Base-by-base conservation (phyloP, 805 yeast genomes). In the Lipomyces oligophaga region DNA sequence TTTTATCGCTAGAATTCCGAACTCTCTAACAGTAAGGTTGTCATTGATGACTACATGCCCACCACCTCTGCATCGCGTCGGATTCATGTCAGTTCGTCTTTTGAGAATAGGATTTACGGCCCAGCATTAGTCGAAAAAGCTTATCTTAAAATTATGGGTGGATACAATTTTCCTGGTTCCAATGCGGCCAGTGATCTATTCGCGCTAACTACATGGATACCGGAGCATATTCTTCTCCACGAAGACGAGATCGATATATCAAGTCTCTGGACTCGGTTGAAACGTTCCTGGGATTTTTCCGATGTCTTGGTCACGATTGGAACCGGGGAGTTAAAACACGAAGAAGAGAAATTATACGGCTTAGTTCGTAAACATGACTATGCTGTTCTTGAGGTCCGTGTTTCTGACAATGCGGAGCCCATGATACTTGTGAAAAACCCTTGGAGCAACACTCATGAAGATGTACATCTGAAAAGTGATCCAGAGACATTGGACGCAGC, bases 91-190 rank as follows among this genome's bases (percentile, higher is more conserved):
- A 61, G 64, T 18, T 74, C 78, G 3, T 47, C 55, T 3, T 44
- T 67, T 2, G 64, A 69, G 46, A 60, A 56, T 3, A 27, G 52
- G 1, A 54, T 77, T 2, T 55, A 63, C 4, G 43, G 87, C 84
- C 89, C 89, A 0, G 83, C 85, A 0, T 55, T 85, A n/a, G 54
- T 85, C 1, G 96, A 88, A 62, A 80, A 83, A 57, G 93, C 94
- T 0, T 83, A 78, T 58, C 66, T 87, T 48, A 77, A 77, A 56
- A 61, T 82, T 0, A 63, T 72, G 64, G 77, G 79, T 1, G 83
- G 86, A 2, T 82, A 82, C 57, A 68, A 68, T n/a, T 76, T 79
- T 38, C 58, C 62, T 1, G 96, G 96, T 0, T 85, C 95, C 0
- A 85, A 87, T 60, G 77, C 85, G 59, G 83, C 83, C 2, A 67